These are phyloP conservation scores for Turnera subulata DNA, from an alignment of 345 rosid genomes.

Conservation along the genomic window DNA sequence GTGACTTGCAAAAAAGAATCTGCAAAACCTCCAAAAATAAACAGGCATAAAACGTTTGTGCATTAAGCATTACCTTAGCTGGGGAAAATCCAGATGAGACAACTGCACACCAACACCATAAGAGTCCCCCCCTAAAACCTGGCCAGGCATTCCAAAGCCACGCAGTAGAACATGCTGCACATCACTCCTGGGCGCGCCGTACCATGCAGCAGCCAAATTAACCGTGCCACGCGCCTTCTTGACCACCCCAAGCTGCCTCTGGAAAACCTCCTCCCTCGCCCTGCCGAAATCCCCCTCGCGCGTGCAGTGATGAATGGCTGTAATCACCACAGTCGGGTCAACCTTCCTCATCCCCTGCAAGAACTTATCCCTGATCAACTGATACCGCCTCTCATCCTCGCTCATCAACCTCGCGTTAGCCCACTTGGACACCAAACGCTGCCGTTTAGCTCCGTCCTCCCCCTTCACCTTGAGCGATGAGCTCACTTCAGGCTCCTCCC, in stretches of 20 bases:
- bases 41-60: neutral
- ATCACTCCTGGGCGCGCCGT: slow-evolving; percentile 29
- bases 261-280: slow-evolving; percentile 34
- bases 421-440: slow-evolving; percentile 26
- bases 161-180: slow-evolving; percentile 29
- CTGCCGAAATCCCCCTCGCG: slow-evolving; percentile 16
- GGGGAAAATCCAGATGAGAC: slow-evolving; percentile 36
- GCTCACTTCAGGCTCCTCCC: slow-evolving; percentile 32
- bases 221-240: slow-evolving; percentile 25
- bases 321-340: slow-evolving; percentile 20
- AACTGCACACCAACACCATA: slow-evolving; percentile 40
- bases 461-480: slow-evolving; percentile 20
- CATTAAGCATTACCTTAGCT: slow-evolving; percentile 22
- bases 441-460: slow-evolving; percentile 18
- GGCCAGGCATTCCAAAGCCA: slow-evolving; percentile 36
- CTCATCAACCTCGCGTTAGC: slow-evolving; percentile 20
- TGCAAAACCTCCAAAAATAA: neutral
- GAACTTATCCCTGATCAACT: slow-evolving; percentile 24
- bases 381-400: slow-evolving; percentile 18
- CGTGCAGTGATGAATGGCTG: slow-evolving; percentile 33
- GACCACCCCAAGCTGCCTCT: slow-evolving; percentile 25
- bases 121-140: slow-evolving; percentile 12
- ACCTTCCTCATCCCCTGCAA: slow-evolving; percentile 22
- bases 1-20: neutral
- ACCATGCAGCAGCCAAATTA: slow-evolving; percentile 40